Evolutionary conservation across 2,329 filamentous ascomycete species (phyloP).

Genomic region (Arachnomyces sp.): DNA sequence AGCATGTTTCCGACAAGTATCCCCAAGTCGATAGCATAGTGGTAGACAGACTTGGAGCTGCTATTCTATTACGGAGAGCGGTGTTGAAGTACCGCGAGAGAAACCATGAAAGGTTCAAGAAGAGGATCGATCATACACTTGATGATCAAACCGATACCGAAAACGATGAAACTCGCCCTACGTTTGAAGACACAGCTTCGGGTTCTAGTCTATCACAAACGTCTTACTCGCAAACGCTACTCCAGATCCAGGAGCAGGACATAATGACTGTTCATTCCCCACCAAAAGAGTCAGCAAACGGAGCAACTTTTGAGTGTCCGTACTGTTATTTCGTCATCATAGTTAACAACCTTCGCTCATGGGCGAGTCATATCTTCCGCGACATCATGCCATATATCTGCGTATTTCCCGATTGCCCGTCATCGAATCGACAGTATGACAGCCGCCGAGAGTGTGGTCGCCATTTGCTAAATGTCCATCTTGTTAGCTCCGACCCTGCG

Average conservation of each 20-base stretch:
- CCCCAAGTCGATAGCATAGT: constrained; percentile 13
- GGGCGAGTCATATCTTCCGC: constrained; percentile 33
- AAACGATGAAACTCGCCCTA: neutral
- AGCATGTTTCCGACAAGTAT: constrained; percentile 26
- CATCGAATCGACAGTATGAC: constrained; percentile 14
- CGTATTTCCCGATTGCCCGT: constrained; percentile 20
- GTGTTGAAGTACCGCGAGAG: constrained; percentile 33
- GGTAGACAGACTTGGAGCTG: constrained; percentile 22
- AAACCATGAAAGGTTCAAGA: constrained; percentile 26
- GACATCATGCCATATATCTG: constrained; percentile 37
- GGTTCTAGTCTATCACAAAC: too few species aligned
- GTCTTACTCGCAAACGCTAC: neutral
- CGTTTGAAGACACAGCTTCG: neutral
- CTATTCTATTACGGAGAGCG: constrained; percentile 28
- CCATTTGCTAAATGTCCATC: constrained; percentile 5
- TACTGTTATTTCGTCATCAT: constrained; percentile 34
- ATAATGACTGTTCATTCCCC: constrained; percentile 9
- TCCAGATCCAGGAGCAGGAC: constrained; percentile 14
- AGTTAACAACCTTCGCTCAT: constrained; percentile 17
- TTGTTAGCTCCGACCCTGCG: constrained; percentile 1
- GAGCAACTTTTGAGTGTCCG: constrained; percentile 31
- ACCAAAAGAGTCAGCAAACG: constrained; percentile 14
- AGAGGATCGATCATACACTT: constrained; percentile 23
- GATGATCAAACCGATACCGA: constrained; percentile 5
- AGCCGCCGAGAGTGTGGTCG: constrained; percentile 13